A percentile compares a stretch with the other conserved stretches of the same genome.
These are phyloP conservation scores for Alternaria sp. DNA, from an alignment of 2,329 filamentous ascomycete genomes.

Conservation along the genomic window DNA sequence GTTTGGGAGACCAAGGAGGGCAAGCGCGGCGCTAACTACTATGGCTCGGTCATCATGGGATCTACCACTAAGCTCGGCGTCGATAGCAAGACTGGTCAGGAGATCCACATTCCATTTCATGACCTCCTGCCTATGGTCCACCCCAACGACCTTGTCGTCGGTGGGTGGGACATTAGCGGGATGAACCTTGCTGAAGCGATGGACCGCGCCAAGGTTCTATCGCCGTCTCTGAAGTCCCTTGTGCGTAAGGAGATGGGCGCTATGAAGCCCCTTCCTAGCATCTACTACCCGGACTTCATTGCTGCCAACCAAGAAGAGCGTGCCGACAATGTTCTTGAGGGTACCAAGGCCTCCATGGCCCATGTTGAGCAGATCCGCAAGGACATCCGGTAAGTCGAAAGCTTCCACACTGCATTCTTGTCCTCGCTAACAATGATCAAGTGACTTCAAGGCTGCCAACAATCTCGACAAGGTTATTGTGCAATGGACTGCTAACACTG, in stretches of 20 bases:
- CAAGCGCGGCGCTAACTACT: conserved; percentile 89
- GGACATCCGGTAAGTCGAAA: conserved; percentile 77
- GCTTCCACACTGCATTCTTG: background rate
- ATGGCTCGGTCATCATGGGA: conserved; percentile 95
- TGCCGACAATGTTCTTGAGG: conserved; percentile 88
- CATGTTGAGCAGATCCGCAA: conserved; percentile 93
- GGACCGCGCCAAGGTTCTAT: conserved; percentile 94
- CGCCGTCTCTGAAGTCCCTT: conserved; percentile 89
- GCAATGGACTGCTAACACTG: conserved; percentile 98
- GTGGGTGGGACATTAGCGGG: conserved; percentile 96
- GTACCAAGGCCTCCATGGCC: conserved; percentile 81
- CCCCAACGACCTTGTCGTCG: conserved; percentile 92
- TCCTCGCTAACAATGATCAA: conserved; percentile 14
- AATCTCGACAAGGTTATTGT: conserved; percentile 94
- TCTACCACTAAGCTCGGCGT: conserved; percentile 97
- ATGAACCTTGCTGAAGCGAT: conserved; percentile 90
- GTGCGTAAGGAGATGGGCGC: conserved; percentile 92
- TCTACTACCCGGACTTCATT: conserved; percentile 99
- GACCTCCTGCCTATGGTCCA: conserved; percentile 95
- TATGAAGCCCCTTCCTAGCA: conserved; percentile 88
- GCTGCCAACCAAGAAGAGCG: conserved; percentile 97
- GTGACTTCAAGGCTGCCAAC: conserved; percentile 88
- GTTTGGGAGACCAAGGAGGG: conserved; percentile 96
- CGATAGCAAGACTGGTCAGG: conserved; percentile 81
- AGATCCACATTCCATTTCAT: conserved; percentile 97